Conservation (phyloP, 768 basidiomycete genomes). For the Artomyces pyxidatus region DNA sequence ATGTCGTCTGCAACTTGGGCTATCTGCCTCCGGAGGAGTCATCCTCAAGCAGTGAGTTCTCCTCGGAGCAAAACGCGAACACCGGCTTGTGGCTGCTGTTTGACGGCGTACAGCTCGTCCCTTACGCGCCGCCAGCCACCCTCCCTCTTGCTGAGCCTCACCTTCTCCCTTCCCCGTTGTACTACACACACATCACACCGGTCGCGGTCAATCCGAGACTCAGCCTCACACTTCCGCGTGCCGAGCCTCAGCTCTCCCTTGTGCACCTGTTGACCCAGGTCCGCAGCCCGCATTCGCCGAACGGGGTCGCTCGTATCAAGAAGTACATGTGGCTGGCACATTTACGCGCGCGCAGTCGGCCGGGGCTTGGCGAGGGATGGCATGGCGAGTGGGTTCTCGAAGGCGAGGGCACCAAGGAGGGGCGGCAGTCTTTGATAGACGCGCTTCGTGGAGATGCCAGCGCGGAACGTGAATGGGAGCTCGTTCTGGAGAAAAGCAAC, state of each 20-base stretch:
- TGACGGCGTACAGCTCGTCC: slow-evolving; percentile 52
- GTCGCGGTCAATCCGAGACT: slow-evolving; percentile 23
- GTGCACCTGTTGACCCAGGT: slow-evolving; percentile 38
- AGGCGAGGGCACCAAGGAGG: slow-evolving; percentile 67
- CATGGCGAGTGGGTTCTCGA: slow-evolving; percentile 75
- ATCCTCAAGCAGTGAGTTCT: slow-evolving; percentile 10
- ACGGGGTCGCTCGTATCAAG: slow-evolving; percentile 50
- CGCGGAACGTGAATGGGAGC: slow-evolving; percentile 37
- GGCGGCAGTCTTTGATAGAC: slow-evolving; percentile 46
- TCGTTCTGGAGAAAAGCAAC: slow-evolving; percentile 55
- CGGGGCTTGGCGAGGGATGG: slow-evolving; percentile 59
- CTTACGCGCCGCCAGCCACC: slow-evolving; percentile 48
- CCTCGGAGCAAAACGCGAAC: slow-evolving; percentile 12
- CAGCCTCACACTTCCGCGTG: slow-evolving; percentile 23
- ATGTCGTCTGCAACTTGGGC: slow-evolving; percentile 75
- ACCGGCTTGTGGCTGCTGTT: slow-evolving; percentile 65
- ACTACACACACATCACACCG: slow-evolving; percentile 62
- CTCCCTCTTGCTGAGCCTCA: slow-evolving; percentile 50
- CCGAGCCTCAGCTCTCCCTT: slow-evolving; percentile 35
- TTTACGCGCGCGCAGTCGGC: slow-evolving; percentile 24
- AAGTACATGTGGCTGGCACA: slow-evolving; percentile 62
- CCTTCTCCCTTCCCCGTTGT: slow-evolving; percentile 65
- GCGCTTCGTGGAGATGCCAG: slow-evolving; percentile 35
- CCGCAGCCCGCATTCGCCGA: slow-evolving; percentile 51
- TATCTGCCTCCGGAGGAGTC: slow-evolving; percentile 45